Evolutionary conservation across 352 stramenopile genomes (phyloP).

Genomic region (Globisporangium viniferum): DNA sequence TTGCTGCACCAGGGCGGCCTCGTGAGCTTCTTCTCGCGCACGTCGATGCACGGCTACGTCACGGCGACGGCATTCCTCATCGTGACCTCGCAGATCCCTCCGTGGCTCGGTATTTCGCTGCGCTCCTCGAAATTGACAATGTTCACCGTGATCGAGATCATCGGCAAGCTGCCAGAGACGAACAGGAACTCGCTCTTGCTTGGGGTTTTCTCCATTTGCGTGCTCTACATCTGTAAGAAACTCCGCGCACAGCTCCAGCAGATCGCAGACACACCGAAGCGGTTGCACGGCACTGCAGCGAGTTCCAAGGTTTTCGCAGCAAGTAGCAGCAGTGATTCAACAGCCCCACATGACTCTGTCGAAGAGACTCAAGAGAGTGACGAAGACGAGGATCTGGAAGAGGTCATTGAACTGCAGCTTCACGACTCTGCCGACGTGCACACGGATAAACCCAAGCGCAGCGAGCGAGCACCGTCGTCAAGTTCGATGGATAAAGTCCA

Average conservation of each 20-base stretch:
- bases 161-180: slow-evolving; percentile 37
- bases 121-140: slow-evolving; percentile 47
- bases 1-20: slow-evolving; percentile 57
- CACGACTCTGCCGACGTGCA: slow-evolving; percentile 8
- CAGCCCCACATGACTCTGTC: neutral
- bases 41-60: slow-evolving; percentile 73
- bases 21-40: slow-evolving; percentile 70
- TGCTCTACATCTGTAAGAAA: slow-evolving; percentile 44
- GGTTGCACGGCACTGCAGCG: neutral
- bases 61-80: slow-evolving; percentile 66
- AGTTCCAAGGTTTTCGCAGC: neutral
- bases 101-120: slow-evolving; percentile 54
- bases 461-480: neutral
- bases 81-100: slow-evolving; percentile 57
- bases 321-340: neutral
- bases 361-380: neutral
- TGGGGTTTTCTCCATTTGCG: slow-evolving; percentile 38
- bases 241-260: slow-evolving; percentile 18
- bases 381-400: neutral
- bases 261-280: neutral
- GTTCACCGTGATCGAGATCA: slow-evolving; percentile 53
- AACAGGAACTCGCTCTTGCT: slow-evolving; percentile 55
- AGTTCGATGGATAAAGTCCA: neutral
- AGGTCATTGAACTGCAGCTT: slow-evolving; percentile 10
- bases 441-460: neutral